Conservation (phyloP, 1,284 basidiomycete genomes). For the Cryptococcus maquisensis region DNA sequence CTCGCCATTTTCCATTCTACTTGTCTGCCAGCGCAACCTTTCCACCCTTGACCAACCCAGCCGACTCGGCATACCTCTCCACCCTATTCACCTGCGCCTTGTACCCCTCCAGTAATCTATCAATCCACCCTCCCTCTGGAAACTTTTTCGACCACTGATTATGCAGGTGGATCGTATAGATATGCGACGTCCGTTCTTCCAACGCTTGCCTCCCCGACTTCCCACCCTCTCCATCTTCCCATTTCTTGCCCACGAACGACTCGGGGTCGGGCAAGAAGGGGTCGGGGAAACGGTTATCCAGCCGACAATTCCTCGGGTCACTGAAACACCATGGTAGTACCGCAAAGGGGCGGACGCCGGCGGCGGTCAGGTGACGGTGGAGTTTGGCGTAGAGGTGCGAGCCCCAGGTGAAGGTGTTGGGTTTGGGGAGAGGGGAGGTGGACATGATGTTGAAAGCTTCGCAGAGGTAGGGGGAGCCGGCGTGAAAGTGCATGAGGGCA, state of each 20-base stretch:
- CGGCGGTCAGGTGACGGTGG: slow-evolving; percentile 72
- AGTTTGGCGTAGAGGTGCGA: slow-evolving; percentile 81
- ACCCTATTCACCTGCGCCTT: slow-evolving; percentile 46
- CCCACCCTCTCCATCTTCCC: slow-evolving; percentile 57
- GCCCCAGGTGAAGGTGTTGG: slow-evolving; percentile 86
- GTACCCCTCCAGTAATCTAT: slow-evolving; percentile 64
- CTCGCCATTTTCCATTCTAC: background rate
- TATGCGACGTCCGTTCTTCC: slow-evolving; percentile 61
- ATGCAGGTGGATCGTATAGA: slow-evolving; percentile 85
- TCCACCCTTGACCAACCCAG: slow-evolving; percentile 6
- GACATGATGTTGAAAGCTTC: slow-evolving; percentile 89
- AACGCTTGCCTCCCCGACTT: slow-evolving; percentile 48
- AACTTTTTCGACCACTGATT: slow-evolving; percentile 87
- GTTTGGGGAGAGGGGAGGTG: slow-evolving; percentile 63
- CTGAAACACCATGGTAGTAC: slow-evolving; percentile 88
- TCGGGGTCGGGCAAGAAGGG: slow-evolving; percentile 67
- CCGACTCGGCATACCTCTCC: slow-evolving; percentile 11
- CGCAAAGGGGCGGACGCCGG: slow-evolving; percentile 72
- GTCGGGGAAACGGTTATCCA: slow-evolving; percentile 84
- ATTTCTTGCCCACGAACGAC: slow-evolving; percentile 58
- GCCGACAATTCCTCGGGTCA: slow-evolving; percentile 80
- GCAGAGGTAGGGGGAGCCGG: slow-evolving; percentile 86
- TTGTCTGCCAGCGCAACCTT: background rate
- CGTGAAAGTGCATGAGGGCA: slow-evolving; percentile 83
- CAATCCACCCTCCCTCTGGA: slow-evolving; percentile 73